A percentile compares a stretch with the other conserved stretches of the same genome.
Conservation (phyloP, 805 yeast species). For the Metschnikowia sp. region DNA sequence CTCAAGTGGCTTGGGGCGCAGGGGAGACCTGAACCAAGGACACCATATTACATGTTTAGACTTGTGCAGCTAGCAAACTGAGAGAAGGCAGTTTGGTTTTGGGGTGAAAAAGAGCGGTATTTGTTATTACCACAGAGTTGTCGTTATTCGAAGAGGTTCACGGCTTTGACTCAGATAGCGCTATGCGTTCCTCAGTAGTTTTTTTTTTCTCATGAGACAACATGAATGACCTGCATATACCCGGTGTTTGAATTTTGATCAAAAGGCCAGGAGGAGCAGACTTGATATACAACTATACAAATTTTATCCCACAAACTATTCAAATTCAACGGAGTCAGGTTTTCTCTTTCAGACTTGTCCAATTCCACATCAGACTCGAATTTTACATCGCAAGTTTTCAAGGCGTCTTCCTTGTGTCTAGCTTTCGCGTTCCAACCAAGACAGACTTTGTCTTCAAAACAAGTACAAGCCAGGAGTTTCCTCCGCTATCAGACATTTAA, state of each 20-base stretch:
- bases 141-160: too few species aligned
- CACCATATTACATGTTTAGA: too few species aligned
- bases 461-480: too few species aligned
- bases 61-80: too few species aligned
- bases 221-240: background rate
- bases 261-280: background rate
- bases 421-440: conserved; percentile 2
- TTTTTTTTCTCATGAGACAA: background rate
- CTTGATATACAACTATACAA: background rate
- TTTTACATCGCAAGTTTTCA: background rate
- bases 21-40: too few species aligned
- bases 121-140: too few species aligned
- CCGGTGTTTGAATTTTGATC: conserved; percentile 2
- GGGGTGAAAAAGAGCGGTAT: too few species aligned
- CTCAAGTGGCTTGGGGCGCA: too few species aligned
- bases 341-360: background rate
- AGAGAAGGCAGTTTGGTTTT: too few species aligned
- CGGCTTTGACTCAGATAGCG: background rate
- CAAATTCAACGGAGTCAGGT: background rate
- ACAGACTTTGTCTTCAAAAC: too few species aligned
- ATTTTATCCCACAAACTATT: too few species aligned
- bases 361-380: background rate
- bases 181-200: background rate
- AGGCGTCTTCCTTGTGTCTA: background rate
- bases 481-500: too few species aligned